Evolutionary conservation across 495 filamentous ascomycete genomes (phyloP).

Genomic region (Penicillium samsonianum): DNA sequence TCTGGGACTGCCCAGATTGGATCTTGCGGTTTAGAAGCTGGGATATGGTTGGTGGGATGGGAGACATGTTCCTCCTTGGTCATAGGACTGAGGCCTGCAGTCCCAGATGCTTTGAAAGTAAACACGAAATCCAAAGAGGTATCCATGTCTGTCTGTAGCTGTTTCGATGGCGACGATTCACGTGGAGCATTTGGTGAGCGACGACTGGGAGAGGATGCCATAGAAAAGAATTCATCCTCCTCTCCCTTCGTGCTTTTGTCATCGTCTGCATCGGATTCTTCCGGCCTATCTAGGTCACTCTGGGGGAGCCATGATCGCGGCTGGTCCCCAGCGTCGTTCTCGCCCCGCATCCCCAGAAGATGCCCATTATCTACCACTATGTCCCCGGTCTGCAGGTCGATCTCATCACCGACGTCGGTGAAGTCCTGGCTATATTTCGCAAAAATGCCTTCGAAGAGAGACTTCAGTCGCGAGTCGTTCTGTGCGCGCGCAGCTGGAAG

Average conservation of each 20-base stretch:
- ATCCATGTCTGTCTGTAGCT: conserved; percentile 22
- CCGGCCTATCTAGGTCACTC: conserved; percentile 7
- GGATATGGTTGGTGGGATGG: conserved; percentile 5
- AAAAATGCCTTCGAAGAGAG: conserved; percentile 82
- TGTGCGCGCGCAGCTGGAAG: conserved; percentile 58
- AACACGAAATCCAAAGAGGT: conserved; percentile 31
- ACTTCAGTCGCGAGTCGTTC: conserved; percentile 70
- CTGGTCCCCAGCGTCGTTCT: conserved; percentile 47
- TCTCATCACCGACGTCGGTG: conserved; percentile 75
- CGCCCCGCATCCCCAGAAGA: conserved; percentile 56
- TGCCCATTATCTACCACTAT: conserved; percentile 90
- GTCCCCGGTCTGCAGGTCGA: conserved; percentile 73
- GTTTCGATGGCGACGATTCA: not conserved
- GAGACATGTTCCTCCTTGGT: conserved; percentile 3
- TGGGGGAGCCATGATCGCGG: conserved; percentile 21
- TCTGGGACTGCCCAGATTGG: conserved; percentile 45
- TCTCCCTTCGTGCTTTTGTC: conserved; percentile 1
- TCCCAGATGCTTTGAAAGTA: conserved; percentile 8
- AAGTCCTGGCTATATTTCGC: conserved; percentile 85
- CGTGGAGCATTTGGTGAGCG: not conserved
- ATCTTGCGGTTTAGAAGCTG: conserved; percentile 16
- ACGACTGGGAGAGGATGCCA: not conserved
- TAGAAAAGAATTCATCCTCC: conserved; percentile 12
- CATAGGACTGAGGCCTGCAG: conserved; percentile 4
- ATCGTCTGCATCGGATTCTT: conserved; percentile 12